Percentiles rank a stretch among this genome's conserved stretches.
Conservation (phyloP, 78 protist genomes). For the Emiliania huxleyi region DNA sequence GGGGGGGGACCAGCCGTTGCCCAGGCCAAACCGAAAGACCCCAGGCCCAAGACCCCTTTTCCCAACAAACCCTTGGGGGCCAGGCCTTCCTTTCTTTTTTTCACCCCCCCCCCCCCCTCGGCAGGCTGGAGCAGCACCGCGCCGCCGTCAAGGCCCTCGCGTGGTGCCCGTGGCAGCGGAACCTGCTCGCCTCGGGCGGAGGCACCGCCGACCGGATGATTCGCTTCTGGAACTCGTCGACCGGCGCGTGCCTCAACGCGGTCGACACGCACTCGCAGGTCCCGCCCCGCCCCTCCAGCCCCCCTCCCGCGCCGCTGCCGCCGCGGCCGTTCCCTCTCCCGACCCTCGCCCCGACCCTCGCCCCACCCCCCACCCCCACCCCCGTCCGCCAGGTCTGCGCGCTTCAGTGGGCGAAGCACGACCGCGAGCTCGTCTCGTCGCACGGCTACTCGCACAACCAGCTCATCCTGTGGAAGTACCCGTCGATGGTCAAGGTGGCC, state of each 20-base stretch:
- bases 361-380: too few species aligned
- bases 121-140: conserved; percentile 64
- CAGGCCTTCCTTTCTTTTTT: too few species aligned
- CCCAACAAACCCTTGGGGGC: too few species aligned
- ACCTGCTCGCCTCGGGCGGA: conserved; percentile 97
- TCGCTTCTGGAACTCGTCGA: conserved; percentile 95
- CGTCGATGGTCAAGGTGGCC: conserved; percentile 85
- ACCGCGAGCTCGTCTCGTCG: conserved; percentile 86
- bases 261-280: conserved; percentile 85
- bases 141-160: conserved; percentile 97
- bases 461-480: conserved; percentile 96
- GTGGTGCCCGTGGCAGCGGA: conserved; percentile 93
- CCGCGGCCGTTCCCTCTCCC: too few species aligned
- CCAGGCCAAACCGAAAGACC: too few species aligned
- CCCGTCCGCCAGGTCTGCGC: conserved; percentile 69
- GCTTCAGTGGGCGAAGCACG: conserved; percentile 82
- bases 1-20: conserved; percentile 4
- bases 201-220: conserved; percentile 97
- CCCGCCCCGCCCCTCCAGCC: too few species aligned
- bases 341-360: too few species aligned
- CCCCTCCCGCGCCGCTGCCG: too few species aligned
- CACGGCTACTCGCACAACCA: conserved; percentile 88
- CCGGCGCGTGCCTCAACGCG: conserved; percentile 55
- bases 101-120: too few species aligned
- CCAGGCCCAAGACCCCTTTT: too few species aligned